phyloP scores from a whole-genome alignment of 352 stramenopile genomes.

The Phytophthora kernoviae region DNA sequence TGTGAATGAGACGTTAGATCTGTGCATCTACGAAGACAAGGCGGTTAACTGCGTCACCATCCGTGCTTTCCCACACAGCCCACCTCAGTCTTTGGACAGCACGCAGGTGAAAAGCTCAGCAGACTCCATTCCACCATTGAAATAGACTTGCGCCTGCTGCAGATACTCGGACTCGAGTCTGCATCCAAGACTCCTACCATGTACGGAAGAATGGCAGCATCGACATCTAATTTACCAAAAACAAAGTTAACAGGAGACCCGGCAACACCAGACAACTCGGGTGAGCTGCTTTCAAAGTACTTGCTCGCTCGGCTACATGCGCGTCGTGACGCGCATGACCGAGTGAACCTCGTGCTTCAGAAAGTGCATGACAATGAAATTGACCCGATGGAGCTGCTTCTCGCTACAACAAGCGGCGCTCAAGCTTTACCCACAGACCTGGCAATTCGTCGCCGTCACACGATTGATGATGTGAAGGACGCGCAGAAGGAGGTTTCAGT shows the following conservation, averaged over 20 bases:
- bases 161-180: slow-evolving; percentile 37
- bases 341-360: slow-evolving; percentile 62
- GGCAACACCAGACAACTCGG: slow-evolving; percentile 22
- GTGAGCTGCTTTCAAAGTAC: slow-evolving; percentile 70
- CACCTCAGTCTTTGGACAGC: slow-evolving; percentile 13
- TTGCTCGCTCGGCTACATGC: slow-evolving; percentile 75
- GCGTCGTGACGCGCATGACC: slow-evolving; percentile 46
- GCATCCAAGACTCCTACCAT: slow-evolving; percentile 16
- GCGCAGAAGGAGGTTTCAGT: slow-evolving; percentile 74
- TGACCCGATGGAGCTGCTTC: slow-evolving; percentile 51
- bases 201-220: slow-evolving; percentile 12
- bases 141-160: slow-evolving; percentile 60
- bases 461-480: slow-evolving; percentile 79
- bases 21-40: slow-evolving; percentile 84
- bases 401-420: slow-evolving; percentile 16
- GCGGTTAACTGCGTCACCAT: slow-evolving; percentile 73
- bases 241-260: slow-evolving; percentile 8
- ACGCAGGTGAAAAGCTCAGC: slow-evolving; percentile 15
- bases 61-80: slow-evolving; percentile 59
- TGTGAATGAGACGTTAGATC: slow-evolving; percentile 85
- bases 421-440: slow-evolving; percentile 53
- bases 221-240: slow-evolving; percentile 10
- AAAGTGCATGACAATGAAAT: slow-evolving; percentile 73
- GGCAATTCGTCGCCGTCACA: slow-evolving; percentile 70
- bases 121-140: slow-evolving; percentile 53